Percentiles rank a stretch among this genome's conserved stretches.
phyloP scores from a whole-genome alignment of 2,329 filamentous ascomycete species.

The Stagonosporopsis vannaccii region DNA sequence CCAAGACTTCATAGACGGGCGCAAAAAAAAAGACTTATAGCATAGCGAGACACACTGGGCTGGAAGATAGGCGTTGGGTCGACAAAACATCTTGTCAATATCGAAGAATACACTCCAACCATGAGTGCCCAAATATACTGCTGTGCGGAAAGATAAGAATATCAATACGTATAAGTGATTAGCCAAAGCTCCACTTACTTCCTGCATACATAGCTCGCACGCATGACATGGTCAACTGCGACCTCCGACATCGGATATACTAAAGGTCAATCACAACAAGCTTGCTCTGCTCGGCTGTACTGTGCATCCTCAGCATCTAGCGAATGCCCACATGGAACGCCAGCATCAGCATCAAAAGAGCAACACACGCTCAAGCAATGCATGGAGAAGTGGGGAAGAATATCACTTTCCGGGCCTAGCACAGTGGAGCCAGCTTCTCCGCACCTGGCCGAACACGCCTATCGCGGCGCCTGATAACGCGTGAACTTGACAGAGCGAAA shows the following conservation, averaged over 20 bases:
- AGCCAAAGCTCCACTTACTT: no score
- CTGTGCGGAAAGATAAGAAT: no score
- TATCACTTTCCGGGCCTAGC: background rate
- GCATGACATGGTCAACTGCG: no score
- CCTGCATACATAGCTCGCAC: no score
- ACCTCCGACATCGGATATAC: background rate
- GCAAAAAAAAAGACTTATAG: no score
- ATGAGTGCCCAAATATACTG: no score
- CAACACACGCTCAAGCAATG: background rate
- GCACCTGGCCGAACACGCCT: background rate
- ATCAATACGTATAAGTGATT: no score
- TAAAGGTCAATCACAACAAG: background rate
- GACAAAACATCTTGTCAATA: no score
- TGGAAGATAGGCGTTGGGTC: no score
- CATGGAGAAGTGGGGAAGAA: constrained; percentile 13
- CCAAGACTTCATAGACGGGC: background rate
- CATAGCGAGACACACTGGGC: no score
- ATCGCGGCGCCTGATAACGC: constrained; percentile 6
- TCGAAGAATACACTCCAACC: no score
- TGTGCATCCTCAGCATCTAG: background rate
- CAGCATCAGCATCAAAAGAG: background rate
- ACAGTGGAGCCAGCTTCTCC: background rate
- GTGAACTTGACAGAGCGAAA: constrained; percentile 3
- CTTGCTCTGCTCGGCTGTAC: background rate
- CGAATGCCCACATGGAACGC: background rate